These are phyloP conservation scores for Trichopus zeylanicus DNA, from an alignment of 116 monocot genomes.

Conservation along the genomic window DNA sequence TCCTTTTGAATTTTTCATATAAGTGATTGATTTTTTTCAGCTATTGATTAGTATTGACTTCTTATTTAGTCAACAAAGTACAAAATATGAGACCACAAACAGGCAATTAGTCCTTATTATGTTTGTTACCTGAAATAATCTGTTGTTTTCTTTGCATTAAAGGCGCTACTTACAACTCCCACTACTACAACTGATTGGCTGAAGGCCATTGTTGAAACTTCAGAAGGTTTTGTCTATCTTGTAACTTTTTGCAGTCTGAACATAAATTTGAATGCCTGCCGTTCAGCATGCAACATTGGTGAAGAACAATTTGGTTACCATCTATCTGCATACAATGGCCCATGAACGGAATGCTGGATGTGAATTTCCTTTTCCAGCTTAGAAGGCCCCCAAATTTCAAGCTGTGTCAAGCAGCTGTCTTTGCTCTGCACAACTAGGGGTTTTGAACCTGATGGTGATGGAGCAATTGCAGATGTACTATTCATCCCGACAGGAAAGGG, in stretches of 20 bases:
- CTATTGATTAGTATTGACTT: too few species aligned
- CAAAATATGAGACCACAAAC: too few species aligned
- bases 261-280: too few species aligned
- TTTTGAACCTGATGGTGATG: slow-evolving; percentile 85
- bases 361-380: slow-evolving; percentile 69
- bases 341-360: slow-evolving; percentile 70
- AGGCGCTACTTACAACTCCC: slow-evolving; percentile 94
- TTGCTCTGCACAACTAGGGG: slow-evolving; percentile 72
- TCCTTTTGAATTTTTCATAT: too few species aligned
- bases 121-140: too few species aligned
- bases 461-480: slow-evolving; percentile 59
- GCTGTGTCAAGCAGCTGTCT: slow-evolving; percentile 54
- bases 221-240: slow-evolving; percentile 95
- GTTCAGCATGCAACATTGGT: too few species aligned
- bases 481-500: slow-evolving; percentile 81
- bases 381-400: slow-evolving; percentile 73
- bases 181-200: slow-evolving; percentile 80
- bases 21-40: too few species aligned
- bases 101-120: too few species aligned
- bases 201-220: slow-evolving; percentile 75
- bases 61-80: too few species aligned
- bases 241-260: too few species aligned
- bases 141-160: slow-evolving; percentile 1
- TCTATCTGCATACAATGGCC: slow-evolving; percentile 68
- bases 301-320: too few species aligned